phyloP scores from a whole-genome alignment of 805 yeast genomes.

The Lachancea dasiensis region DNA sequence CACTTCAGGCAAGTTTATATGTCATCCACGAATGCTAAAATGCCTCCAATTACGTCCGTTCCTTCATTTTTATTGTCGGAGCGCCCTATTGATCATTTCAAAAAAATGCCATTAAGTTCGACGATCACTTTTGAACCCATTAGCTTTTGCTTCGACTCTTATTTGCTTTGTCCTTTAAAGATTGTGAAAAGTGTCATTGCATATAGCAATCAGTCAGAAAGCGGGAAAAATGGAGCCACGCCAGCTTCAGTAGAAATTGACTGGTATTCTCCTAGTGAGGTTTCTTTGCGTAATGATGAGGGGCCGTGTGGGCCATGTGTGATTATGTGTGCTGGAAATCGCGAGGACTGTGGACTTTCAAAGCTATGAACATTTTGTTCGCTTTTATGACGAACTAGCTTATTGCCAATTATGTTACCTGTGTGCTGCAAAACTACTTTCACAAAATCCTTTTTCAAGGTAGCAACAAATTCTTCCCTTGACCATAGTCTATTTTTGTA shows the following conservation, averaged over 20 bases:
- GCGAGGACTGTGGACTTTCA: conserved; percentile 1
- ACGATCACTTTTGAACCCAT: no score
- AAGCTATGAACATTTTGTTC: conserved; percentile 20
- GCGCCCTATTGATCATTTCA: no score
- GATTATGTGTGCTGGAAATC: neutral
- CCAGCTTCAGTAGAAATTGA: neutral
- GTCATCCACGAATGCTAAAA: no score
- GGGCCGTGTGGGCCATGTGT: neutral
- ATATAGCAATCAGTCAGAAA: neutral
- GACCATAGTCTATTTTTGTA: conserved; percentile 52
- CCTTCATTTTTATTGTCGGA: no score
- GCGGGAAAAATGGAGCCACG: neutral
- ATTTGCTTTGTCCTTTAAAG: no score
- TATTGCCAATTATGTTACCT: conserved; percentile 58
- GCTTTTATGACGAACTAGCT: conserved; percentile 43
- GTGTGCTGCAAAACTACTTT: conserved; percentile 50
- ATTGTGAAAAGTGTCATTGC: no score
- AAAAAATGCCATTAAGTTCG: no score
- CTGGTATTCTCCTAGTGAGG: neutral
- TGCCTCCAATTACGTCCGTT: no score
- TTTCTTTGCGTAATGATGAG: neutral
- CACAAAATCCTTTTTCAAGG: conserved; percentile 50
- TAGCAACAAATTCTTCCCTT: conserved; percentile 46
- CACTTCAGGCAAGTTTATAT: no score
- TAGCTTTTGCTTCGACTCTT: no score